phyloP scores from a whole-genome alignment of 1,284 basidiomycete genomes.

The Microbotryum intermedium region DNA sequence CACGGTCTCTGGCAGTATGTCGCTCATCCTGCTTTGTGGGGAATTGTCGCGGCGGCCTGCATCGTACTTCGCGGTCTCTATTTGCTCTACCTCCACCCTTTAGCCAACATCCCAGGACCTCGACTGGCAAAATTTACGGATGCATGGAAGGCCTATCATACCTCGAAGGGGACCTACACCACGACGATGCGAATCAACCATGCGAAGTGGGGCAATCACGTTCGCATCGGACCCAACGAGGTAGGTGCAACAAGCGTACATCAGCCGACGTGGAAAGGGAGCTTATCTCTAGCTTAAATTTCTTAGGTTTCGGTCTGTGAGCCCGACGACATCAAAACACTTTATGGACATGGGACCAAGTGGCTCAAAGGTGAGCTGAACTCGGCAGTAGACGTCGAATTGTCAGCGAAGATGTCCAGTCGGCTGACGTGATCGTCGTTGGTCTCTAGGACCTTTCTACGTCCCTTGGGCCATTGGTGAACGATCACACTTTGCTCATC shows the following conservation, averaged over 20 bases:
- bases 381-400: too few species aligned
- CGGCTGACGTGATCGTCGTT: not conserved
- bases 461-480: constrained; percentile 16
- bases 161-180: not conserved
- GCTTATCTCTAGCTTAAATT: too few species aligned
- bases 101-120: not conserved
- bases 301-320: constrained; percentile 29
- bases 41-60: not conserved
- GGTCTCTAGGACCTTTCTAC: constrained; percentile 4
- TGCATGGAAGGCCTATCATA: not conserved
- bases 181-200: not conserved
- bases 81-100: not conserved
- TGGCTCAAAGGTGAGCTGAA: constrained; percentile 32
- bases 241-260: too few species aligned
- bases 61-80: not conserved
- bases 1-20: too few species aligned
- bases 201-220: constrained; percentile 7
- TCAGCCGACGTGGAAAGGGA: too few species aligned
- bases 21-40: too few species aligned
- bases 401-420: constrained; percentile 24
- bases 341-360: constrained; percentile 30
- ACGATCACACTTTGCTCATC: constrained; percentile 33
- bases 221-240: constrained; percentile 31
- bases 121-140: not conserved
- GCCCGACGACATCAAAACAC: constrained; percentile 27